Evolutionary conservation across 495 filamentous ascomycete genomes (phyloP).

Genomic region (Daldinia grandis): DNA sequence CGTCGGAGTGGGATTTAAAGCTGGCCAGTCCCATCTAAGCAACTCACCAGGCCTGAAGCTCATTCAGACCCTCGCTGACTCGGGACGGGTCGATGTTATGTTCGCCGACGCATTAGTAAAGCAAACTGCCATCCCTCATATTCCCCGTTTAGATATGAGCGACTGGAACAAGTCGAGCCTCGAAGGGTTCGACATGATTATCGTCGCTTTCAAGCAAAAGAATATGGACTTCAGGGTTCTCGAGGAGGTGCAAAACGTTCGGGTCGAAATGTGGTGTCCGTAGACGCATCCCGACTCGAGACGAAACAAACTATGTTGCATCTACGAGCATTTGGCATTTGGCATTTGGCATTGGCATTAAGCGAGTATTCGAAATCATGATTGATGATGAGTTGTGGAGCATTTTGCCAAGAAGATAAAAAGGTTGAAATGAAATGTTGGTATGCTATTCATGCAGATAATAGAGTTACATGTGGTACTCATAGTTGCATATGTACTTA

Average conservation of each 20-base stretch:
- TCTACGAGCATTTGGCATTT: too few relatives aligned
- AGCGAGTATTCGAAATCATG: too few relatives aligned
- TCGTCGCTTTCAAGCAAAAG: slow-evolving; percentile 45
- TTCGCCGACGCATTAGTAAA: slow-evolving; percentile 48
- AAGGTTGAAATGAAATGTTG: neutral
- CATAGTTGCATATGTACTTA: neutral
- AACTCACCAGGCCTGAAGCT: slow-evolving; percentile 47
- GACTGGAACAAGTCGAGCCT: slow-evolving; percentile 39
- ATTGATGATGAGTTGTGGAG: too few relatives aligned
- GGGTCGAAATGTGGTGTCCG: slow-evolving; percentile 45
- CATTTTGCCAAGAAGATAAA: neutral
- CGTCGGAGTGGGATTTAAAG: slow-evolving; percentile 49
- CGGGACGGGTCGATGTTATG: slow-evolving; percentile 39
- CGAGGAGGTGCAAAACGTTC: slow-evolving; percentile 26
- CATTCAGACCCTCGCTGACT: slow-evolving; percentile 34
- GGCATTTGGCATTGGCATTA: too few relatives aligned
- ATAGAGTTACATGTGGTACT: neutral
- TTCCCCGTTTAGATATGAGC: slow-evolving; percentile 34
- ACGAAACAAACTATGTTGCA: too few relatives aligned
- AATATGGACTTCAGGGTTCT: slow-evolving; percentile 45
- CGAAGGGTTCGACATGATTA: slow-evolving; percentile 46
- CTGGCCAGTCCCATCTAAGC: slow-evolving; percentile 43
- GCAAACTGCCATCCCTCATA: slow-evolving; percentile 40
- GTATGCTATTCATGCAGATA: neutral
- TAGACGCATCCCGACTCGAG: neutral